Evolutionary conservation across 2,329 filamentous ascomycete species (phyloP).

Genomic region (Colletotrichum sp.): DNA sequence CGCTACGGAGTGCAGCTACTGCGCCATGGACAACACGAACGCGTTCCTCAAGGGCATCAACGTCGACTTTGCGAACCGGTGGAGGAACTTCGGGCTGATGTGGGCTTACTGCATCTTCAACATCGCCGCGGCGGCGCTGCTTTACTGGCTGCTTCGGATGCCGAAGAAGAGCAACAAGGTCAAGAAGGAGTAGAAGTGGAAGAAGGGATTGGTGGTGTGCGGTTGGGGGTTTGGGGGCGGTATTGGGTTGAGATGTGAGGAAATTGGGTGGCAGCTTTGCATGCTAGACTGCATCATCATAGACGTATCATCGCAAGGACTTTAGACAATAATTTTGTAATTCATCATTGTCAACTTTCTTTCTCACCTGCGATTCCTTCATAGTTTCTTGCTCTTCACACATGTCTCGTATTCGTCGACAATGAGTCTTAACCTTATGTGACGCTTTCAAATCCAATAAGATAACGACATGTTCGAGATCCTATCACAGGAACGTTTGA

Average conservation of each 20-base stretch:
- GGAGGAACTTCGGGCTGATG: conserved; percentile 61
- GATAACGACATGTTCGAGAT: no score
- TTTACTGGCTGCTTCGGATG: conserved; percentile 51
- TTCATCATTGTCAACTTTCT: not conserved
- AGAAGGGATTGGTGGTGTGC: no score
- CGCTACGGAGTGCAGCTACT: conserved; percentile 48
- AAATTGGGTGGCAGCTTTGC: not conserved
- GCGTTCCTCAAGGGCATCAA: conserved; percentile 40
- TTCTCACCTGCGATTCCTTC: not conserved
- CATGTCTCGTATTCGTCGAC: fast-evolving
- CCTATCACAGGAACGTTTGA: not conserved
- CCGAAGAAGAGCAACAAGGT: conserved; percentile 22
- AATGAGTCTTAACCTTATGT: fast-evolving
- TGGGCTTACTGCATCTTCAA: conserved; percentile 59
- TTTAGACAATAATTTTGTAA: not conserved
- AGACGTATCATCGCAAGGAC: not conserved
- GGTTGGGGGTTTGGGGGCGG: not conserved
- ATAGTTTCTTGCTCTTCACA: not conserved
- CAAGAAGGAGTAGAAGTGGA: not conserved
- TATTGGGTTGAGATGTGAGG: not conserved
- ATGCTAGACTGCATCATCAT: not conserved
- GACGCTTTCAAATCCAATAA: not conserved
- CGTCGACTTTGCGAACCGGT: conserved; percentile 52
- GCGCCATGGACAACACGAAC: conserved; percentile 39
- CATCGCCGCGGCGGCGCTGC: conserved; percentile 44